Evolutionary conservation across 805 yeast species (phyloP).

Genomic region (Lachancea quebecensis): DNA sequence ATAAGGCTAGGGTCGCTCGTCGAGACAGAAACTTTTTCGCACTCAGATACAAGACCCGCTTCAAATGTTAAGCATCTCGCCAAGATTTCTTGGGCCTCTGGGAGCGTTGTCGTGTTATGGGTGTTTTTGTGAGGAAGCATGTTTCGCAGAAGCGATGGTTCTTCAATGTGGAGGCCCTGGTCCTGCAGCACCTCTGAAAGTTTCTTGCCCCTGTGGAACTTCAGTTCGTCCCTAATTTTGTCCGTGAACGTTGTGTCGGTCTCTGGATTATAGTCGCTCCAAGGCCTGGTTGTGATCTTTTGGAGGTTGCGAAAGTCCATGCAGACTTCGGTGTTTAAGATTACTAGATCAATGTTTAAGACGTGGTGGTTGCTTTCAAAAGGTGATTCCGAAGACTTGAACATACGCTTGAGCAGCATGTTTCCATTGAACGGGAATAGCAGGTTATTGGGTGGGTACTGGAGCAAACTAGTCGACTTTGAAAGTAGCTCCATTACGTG

Average conservation of each 20-base stretch:
- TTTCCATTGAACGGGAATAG: slow-evolving; percentile 53
- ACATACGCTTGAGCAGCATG: slow-evolving; percentile 40
- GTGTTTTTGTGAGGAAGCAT: slow-evolving; percentile 31
- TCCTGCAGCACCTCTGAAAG: slow-evolving; percentile 35
- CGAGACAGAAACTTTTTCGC: slow-evolving; percentile 50
- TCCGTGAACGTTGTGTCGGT: slow-evolving; percentile 52
- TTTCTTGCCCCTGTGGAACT: slow-evolving; percentile 36
- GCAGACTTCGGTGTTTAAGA: slow-evolving; percentile 56
- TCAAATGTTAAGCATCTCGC: slow-evolving; percentile 58
- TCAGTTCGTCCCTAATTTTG: slow-evolving; percentile 47
- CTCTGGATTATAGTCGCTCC: slow-evolving; percentile 46
- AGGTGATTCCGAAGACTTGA: slow-evolving; percentile 26
- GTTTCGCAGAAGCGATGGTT: slow-evolving; percentile 31
- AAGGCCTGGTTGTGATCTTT: slow-evolving; percentile 49
- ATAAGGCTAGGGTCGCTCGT: slow-evolving; percentile 64
- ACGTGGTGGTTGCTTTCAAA: slow-evolving; percentile 31
- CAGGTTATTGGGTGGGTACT: slow-evolving; percentile 46
- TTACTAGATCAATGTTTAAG: slow-evolving; percentile 49
- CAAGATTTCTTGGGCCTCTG: slow-evolving; percentile 44
- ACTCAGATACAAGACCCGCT: slow-evolving; percentile 53
- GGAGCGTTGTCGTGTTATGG: slow-evolving; percentile 28
- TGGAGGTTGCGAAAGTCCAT: slow-evolving; percentile 50
- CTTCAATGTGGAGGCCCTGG: slow-evolving; percentile 31
- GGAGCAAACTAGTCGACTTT: slow-evolving; percentile 28
- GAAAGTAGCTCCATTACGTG: slow-evolving; percentile 17